Evolutionary conservation across 306 rosid species (phyloP).

Genomic region (Cotoneaster glaucophyllus): DNA sequence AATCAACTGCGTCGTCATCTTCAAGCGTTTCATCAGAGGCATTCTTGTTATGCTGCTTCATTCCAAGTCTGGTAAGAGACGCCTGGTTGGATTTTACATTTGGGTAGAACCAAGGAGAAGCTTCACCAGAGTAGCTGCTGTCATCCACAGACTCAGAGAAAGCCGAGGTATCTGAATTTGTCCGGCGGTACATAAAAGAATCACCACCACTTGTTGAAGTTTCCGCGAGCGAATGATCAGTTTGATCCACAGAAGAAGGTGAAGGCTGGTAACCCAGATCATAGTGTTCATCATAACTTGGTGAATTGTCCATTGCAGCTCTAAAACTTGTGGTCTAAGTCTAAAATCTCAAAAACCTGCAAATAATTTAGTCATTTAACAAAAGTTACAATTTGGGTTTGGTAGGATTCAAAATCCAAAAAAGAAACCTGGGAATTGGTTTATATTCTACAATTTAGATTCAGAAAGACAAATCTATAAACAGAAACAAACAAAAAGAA

Average conservation of each 20-base stretch:
- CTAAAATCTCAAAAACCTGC: slow-evolving; percentile 47
- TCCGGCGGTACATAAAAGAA: slow-evolving; percentile 51
- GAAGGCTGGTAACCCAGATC: slow-evolving; percentile 59
- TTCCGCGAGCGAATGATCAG: slow-evolving; percentile 41
- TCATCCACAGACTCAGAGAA: slow-evolving; percentile 61
- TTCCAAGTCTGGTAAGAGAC: slow-evolving; percentile 40
- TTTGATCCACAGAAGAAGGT: slow-evolving; percentile 65
- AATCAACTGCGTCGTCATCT: slow-evolving; percentile 46
- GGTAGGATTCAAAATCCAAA: slow-evolving; percentile 13
- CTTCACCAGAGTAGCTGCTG: slow-evolving; percentile 46
- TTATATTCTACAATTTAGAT: slow-evolving; percentile 8
- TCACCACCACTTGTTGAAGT: slow-evolving; percentile 67
- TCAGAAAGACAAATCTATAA: slow-evolving; percentile 8
- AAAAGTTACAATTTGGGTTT: slow-evolving; percentile 4
- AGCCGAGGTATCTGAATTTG: slow-evolving; percentile 60
- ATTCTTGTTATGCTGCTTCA: slow-evolving; percentile 35
- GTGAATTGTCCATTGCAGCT: slow-evolving; percentile 43
- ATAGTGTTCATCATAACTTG: slow-evolving; percentile 46
- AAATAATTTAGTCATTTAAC: slow-evolving; percentile 28
- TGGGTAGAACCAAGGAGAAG: slow-evolving; percentile 52
- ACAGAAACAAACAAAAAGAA: slow-evolving; percentile 2
- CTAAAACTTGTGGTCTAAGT: slow-evolving; percentile 10
- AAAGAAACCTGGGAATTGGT: slow-evolving; percentile 15
- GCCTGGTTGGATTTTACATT: slow-evolving; percentile 33
- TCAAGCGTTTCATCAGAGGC: slow-evolving; percentile 34